phyloP scores from a whole-genome alignment of 163 green algal genomes.

The Scenedesmus sp. region DNA sequence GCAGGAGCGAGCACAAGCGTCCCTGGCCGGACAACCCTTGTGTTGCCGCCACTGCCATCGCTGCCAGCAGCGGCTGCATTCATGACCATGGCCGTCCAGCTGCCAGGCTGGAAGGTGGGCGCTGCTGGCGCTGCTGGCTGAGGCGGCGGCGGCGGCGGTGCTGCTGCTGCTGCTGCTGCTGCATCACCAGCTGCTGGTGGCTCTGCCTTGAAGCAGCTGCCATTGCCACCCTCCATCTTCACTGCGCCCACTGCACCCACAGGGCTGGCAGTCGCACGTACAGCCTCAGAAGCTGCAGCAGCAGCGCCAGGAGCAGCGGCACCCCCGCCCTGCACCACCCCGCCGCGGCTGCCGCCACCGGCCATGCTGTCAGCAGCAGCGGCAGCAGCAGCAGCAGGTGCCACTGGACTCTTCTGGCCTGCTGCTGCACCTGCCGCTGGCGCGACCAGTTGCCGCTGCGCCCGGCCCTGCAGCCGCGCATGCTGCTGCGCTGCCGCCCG shows the following conservation, averaged over 20 bases:
- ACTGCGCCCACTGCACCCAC: neutral
- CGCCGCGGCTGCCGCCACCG: neutral
- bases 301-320: neutral
- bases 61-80: neutral
- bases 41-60: neutral
- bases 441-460: too few relatives aligned
- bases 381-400: neutral
- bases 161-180: neutral
- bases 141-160: neutral
- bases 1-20: neutral
- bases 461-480: too few relatives aligned
- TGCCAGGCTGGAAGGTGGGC: neutral
- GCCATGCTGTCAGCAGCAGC: neutral
- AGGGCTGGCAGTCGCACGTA: neutral
- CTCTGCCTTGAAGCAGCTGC: neutral
- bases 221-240: neutral
- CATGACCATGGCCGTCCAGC: slow-evolving; percentile 1
- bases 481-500: neutral
- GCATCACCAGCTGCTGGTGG: neutral
- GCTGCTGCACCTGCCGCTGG: neutral
- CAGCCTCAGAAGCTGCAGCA: neutral
- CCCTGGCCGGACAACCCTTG: neutral
- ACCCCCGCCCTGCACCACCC: neutral
- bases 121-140: neutral
- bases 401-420: neutral